Base-by-base conservation (phyloP, 1,284 basidiomycete species). In the Naganishia cerealis region DNA sequence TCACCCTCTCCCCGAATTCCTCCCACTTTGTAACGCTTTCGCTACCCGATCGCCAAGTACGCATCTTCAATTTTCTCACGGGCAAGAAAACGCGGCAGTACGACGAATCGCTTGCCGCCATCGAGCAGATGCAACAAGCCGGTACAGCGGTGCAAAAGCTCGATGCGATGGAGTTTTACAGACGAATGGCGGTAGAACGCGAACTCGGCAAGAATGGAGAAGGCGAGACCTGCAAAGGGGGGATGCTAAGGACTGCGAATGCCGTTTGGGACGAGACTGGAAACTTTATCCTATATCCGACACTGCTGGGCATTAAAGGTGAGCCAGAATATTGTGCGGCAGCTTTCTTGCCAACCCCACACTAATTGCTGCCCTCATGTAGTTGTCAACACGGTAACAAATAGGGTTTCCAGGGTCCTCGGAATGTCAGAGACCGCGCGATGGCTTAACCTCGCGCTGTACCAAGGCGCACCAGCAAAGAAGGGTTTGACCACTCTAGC, bases 91-190 rank as follows among this genome's bases (percentile, higher is more conserved):
- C 87, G 13, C 87, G 94, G 18, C 92, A 90, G 76, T 99, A 98
- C 77, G 95, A 99, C 74, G 96, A 99, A 80, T 94, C 91, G 0
- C 84, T 99, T 0, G 83, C 86, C 4, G 94, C 95, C 0, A 89
- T 94, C 40, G 91, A 94, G 75, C 94, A 98, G 78, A 97, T 98
- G 94, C 92, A 95, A 77, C 92, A 94, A 78, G 92, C 91, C 0
- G 92, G 92, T 1, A 94, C 92, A 8, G 88, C 91, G 0, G 86
- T 92, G 21, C 92, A 90, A 81, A 90, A 88, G 76, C 87, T 99
- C 12, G 96, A 99, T 71, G 94, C 98, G 79, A 99, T 99, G 95
- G 96, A 99, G 78, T 98, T 99, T 76, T 95, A 96, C n/a, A 84
- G 96, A 67, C 85, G 96, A 12, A 83, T 99, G 57, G 96, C 96